These are phyloP conservation scores for Epichloe elymi DNA, from an alignment of 2,329 filamentous ascomycete genomes.

Conservation along the genomic window DNA sequence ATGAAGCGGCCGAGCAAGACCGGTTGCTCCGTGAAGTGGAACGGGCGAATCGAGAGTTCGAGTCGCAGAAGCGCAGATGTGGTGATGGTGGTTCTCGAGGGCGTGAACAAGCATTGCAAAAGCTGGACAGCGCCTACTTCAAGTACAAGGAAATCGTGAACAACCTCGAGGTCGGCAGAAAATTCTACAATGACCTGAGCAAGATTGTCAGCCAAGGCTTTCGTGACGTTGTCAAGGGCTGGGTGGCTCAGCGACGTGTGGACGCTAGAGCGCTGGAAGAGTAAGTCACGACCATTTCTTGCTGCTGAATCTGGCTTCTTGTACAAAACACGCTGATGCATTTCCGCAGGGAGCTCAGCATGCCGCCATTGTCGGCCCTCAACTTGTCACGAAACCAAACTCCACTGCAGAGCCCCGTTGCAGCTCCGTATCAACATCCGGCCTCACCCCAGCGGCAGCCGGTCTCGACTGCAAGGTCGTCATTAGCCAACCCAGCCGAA, in stretches of 20 bases:
- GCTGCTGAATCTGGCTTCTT: background rate
- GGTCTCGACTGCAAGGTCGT: constrained; percentile 14
- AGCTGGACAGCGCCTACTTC: constrained; percentile 79
- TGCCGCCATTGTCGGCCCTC: constrained; percentile 36
- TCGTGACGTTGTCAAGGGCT: constrained; percentile 62
- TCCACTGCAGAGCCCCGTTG: constrained; percentile 1
- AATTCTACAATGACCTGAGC: constrained; percentile 93
- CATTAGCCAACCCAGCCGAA: constrained; percentile 24
- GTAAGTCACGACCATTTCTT: constrained; percentile 32
- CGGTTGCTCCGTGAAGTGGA: constrained; percentile 55
- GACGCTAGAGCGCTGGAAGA: constrained; percentile 70
- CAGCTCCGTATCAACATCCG: constrained; percentile 5
- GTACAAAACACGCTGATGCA: background rate
- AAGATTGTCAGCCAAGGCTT: constrained; percentile 72
- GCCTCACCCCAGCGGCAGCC: constrained; percentile 6
- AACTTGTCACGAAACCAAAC: constrained; percentile 20
- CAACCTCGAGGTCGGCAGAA: constrained; percentile 80
- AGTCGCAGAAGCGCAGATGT: constrained; percentile 53
- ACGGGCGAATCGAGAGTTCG: constrained; percentile 67
- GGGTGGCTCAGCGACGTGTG: constrained; percentile 66
- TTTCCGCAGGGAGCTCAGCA: constrained; percentile 32
- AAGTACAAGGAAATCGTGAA: constrained; percentile 94
- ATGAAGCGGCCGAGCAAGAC: constrained; percentile 66
- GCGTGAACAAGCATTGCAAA: constrained; percentile 75
- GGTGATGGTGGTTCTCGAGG: constrained; percentile 52